These are phyloP conservation scores for Starmerella potacharoeniae DNA, from an alignment of 805 yeast species.

Conservation along the genomic window DNA sequence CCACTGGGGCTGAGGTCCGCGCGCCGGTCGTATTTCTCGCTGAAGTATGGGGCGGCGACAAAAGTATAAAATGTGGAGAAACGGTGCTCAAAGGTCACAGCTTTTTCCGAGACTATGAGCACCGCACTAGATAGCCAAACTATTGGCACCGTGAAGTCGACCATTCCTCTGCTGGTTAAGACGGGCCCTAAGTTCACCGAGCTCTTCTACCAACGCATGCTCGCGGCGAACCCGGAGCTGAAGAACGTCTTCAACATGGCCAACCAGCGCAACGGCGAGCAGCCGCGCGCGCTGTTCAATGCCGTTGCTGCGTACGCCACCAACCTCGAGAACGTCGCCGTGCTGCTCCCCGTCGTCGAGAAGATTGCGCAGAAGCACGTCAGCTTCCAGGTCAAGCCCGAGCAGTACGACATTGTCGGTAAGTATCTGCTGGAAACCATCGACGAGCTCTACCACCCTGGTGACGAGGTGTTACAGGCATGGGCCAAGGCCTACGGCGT, in stretches of 20 bases:
- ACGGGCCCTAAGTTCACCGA: constrained; percentile 46
- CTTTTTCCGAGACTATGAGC: too few relatives aligned
- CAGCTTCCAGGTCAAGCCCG: constrained; percentile 50
- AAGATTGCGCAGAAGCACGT: constrained; percentile 56
- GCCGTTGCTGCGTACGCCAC: constrained; percentile 49
- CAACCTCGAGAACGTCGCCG: constrained; percentile 47
- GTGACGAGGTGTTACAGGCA: constrained; percentile 46
- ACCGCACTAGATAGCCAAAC: neutral
- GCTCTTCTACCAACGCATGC: constrained; percentile 46
- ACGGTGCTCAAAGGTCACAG: too few relatives aligned
- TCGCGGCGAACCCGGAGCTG: constrained; percentile 42
- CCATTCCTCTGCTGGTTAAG: constrained; percentile 44
- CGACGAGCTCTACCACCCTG: constrained; percentile 40
- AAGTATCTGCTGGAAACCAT: constrained; percentile 44
- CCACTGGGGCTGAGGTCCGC: too few relatives aligned
- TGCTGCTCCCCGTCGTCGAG: constrained; percentile 42
- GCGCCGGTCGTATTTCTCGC: too few relatives aligned
- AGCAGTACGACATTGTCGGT: constrained; percentile 60
- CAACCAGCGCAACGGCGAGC: constrained; percentile 44
- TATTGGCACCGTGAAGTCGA: constrained; percentile 20
- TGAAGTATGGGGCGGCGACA: too few relatives aligned
- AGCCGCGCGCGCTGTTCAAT: constrained; percentile 54
- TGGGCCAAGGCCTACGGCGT: constrained; percentile 57
- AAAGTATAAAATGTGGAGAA: too few relatives aligned
- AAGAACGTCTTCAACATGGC: constrained; percentile 49